Evolutionary conservation across 2,329 filamentous ascomycete species (phyloP), one percentile per base, ranked within the genome.

Genomic region (Neophaeococcomyces mojaviensis): DNA sequence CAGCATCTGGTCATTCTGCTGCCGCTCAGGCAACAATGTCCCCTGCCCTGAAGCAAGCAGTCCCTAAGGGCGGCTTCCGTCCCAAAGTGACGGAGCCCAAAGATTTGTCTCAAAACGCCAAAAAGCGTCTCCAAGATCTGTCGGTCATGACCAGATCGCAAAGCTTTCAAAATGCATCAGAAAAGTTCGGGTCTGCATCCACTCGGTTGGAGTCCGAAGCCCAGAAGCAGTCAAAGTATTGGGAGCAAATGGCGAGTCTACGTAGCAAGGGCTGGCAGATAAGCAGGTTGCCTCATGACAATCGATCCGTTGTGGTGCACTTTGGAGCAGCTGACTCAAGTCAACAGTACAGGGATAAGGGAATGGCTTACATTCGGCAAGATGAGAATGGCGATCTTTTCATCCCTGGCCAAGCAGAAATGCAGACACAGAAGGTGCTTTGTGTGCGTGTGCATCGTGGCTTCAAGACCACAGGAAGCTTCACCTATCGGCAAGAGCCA

Each of bases 191-290:
- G 12, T 75, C 79, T 8, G 83, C 88, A 3, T 84, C 86, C 0
- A 73, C 76, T 20, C 76, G 86, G 33, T 68, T 98, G 10, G 78
- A 87, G 56, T 77, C 76, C 9, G 89, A 95, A 62, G 84, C 94
- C 28, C 74, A 78, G 8, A 78, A 80, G 24, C 92, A 98, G 68
- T 82, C 82, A 2, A 82, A 77, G 56, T 98, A 94, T 64, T 98
- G 92, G 92, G 77, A 84, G 46, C 84, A 94, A 57, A 77, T 97
- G 2, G 69, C 94, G 38, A 78, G 81, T 8, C 81, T 97, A 36
- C 88, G 84, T 53, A 79, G 88, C 54, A 82, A 81, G 45, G 88
- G 89, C 3, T 98, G 92, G 90, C 82, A 85, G 16, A 71, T 97
- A 15, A 90, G 84, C 55, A 78, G 84, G 39, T 70, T 92, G 33